Evolutionary conservation across 139 green algal species (phyloP), one percentile per base, ranked within the genome.

Genomic region (Micractinium sp.): DNA sequence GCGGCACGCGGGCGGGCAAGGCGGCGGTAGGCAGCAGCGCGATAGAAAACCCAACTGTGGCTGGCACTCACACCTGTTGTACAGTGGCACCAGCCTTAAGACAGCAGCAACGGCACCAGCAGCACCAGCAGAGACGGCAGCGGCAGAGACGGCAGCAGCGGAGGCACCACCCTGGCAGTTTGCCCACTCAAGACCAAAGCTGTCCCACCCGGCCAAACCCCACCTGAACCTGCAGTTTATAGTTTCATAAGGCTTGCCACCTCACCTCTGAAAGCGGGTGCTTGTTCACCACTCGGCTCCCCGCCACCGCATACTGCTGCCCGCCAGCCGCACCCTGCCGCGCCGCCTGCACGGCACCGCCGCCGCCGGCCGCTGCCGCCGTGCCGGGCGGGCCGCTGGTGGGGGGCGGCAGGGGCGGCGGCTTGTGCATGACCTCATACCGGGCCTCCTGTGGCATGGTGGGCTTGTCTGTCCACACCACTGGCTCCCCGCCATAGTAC

Each of bases 401-500:
- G n/a, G 86, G 53, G 61, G 38, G 29, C 79, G 67, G 53, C 80
- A 80, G 74, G 35, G 92, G 87, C 79, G 89, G 78, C 47, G 93
- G 91, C 77, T 35, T 60, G 31, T 80, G 38, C 81, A 91, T 89
- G 7, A 82, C 75, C 38, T 89, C 89, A 73, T 86, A 96, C 16
- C 88, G 84, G 19, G 95, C 92, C 33, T 89, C 92, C 18, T 81
- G 73, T 35, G 94, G 94, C 0, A 97, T 90, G 33, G 86, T 63
- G 15, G 95, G 95, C 0, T 76, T 29, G 16, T 88, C 76, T 31
- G 93, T 95, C 96, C 96, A 98, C 1, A 89, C 89, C 19, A 92
- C 86, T 2, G 95, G 95, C 2, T 97, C 94, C 0, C 96, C 96
- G 16, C 96, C 96, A 87, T 97, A 98, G 86, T 98, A 98, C 92